Conservation (phyloP, 176 grass and related monocot species). For the Oryza rufipogon region DNA sequence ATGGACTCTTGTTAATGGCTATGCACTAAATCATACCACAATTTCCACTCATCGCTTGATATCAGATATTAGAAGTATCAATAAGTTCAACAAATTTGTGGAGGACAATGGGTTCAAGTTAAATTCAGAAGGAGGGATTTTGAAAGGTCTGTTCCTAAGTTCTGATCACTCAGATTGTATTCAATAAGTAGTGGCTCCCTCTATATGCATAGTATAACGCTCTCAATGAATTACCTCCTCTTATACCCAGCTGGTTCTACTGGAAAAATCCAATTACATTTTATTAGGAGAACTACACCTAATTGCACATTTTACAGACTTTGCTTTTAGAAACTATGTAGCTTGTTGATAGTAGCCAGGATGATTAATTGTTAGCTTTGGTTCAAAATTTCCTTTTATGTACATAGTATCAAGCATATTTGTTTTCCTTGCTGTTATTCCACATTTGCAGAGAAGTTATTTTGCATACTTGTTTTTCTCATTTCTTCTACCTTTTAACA, state of each 20-base stretch:
- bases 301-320: conserved; percentile 10
- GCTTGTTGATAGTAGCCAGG: background rate
- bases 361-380: background rate
- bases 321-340: conserved; percentile 17
- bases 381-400: conserved; percentile 9
- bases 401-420: background rate
- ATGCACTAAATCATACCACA: conserved; percentile 92
- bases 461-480: background rate
- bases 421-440: background rate
- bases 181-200: conserved; percentile 9
- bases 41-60: conserved; percentile 73
- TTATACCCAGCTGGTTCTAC: conserved; percentile 2
- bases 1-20: conserved; percentile 99
- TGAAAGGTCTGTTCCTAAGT: conserved; percentile 74
- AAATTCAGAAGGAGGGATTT: conserved; percentile 84
- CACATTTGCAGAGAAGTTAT: conserved; percentile 11
- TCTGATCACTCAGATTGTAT: conserved; percentile 23
- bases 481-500: conserved; percentile 44
- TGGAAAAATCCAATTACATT: conserved; percentile 1
- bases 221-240: background rate
- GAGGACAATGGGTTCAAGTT: conserved; percentile 86
- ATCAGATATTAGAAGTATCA: conserved; percentile 76
- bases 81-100: conserved; percentile 84
- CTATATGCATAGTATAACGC: background rate
- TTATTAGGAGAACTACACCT: conserved; percentile 8